These are phyloP conservation scores for Starmerella stigmatis DNA, from an alignment of 805 yeast genomes.

Conservation along the genomic window DNA sequence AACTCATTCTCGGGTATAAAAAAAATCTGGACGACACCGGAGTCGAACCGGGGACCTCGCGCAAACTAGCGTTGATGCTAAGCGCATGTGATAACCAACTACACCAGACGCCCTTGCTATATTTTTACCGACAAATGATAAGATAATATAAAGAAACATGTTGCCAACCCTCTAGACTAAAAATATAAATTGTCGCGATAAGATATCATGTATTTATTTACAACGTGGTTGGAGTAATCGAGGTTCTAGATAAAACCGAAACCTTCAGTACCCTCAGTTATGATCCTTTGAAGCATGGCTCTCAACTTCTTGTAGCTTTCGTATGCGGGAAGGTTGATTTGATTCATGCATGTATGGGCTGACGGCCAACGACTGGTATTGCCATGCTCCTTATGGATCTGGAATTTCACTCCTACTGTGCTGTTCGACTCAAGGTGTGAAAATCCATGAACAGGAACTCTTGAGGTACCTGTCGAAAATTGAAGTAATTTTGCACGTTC, in stretches of 20 bases:
- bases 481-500: slow-evolving; percentile 89
- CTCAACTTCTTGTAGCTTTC: slow-evolving; percentile 78
- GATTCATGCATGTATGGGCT: slow-evolving; percentile 95
- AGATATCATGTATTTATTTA: neutral
- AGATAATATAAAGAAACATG: neutral
- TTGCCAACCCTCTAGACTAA: neutral
- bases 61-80: slow-evolving; percentile 19
- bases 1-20: too few species aligned
- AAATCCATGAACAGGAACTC: slow-evolving; percentile 91
- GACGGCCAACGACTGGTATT: slow-evolving; percentile 79
- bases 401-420: slow-evolving; percentile 76
- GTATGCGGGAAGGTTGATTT: slow-evolving; percentile 85
- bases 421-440: slow-evolving; percentile 78
- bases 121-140: too few species aligned
- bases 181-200: neutral
- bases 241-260: slow-evolving; percentile 83
- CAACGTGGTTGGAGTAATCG: neutral
- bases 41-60: slow-evolving; percentile 27
- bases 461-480: slow-evolving; percentile 94
- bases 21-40: slow-evolving; percentile 24
- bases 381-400: slow-evolving; percentile 83
- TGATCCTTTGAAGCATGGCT: slow-evolving; percentile 68
- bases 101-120: slow-evolving; percentile 25
- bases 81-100: slow-evolving; percentile 27
- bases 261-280: slow-evolving; percentile 92